Conservation (phyloP, 371 early-diverging fungal species). For the Saksenaea vasiformis region DNA sequence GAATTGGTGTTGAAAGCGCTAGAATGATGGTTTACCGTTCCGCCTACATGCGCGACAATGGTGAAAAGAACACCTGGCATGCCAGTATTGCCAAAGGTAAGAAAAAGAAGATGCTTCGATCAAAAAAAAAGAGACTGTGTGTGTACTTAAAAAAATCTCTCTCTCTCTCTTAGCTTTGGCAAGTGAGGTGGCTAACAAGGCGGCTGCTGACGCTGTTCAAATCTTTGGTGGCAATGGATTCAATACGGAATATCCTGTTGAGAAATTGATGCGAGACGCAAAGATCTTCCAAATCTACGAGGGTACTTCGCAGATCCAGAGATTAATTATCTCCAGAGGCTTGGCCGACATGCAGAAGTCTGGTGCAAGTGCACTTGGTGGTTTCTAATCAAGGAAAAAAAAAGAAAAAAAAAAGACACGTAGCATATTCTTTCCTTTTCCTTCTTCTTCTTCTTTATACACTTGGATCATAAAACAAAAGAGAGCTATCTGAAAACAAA, state of each 20-base stretch:
- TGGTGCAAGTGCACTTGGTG: conserved; percentile 45
- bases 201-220: conserved; percentile 95
- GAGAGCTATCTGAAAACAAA: not conserved
- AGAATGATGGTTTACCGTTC: conserved; percentile 85
- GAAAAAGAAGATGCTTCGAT: not conserved
- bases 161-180: conserved; percentile 59
- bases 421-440: too few relatives aligned
- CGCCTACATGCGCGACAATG: conserved; percentile 86
- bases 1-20: conserved; percentile 82
- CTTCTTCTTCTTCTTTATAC: not conserved
- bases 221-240: conserved; percentile 97
- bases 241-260: conserved; percentile 87
- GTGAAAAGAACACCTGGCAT: conserved; percentile 88
- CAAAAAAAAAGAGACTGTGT: not conserved
- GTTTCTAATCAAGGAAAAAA: conserved; percentile 22
- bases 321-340: conserved; percentile 83
- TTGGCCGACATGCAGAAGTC: conserved; percentile 60
- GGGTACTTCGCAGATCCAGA: conserved; percentile 95
- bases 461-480: not conserved
- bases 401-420: too few relatives aligned
- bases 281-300: conserved; percentile 97
- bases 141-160: not conserved
- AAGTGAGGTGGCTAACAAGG: conserved; percentile 94
- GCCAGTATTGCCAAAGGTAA: conserved; percentile 92
- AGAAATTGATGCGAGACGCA: conserved; percentile 91